These are phyloP conservation scores for Canariomyces notabilis DNA, from an alignment of 2,329 filamentous ascomycete species.

Conservation along the genomic window DNA sequence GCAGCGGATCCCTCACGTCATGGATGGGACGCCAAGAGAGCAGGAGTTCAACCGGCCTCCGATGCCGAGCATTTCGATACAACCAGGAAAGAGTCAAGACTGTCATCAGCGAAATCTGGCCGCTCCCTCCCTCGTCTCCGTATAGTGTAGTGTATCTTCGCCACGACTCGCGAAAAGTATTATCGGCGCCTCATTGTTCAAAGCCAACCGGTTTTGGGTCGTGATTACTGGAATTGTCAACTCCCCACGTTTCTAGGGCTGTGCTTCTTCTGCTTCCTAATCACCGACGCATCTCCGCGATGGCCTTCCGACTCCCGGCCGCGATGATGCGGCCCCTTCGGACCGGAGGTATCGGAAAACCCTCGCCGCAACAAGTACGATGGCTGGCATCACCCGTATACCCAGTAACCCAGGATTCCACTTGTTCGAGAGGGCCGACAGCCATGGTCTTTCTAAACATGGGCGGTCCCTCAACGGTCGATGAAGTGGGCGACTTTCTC, in stretches of 20 bases:
- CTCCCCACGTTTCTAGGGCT: not conserved
- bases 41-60: slow-evolving; percentile 7
- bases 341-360: slow-evolving; percentile 28
- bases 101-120: too few relatives aligned
- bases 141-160: too few relatives aligned
- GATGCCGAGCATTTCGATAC: slow-evolving; percentile 1
- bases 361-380: slow-evolving; percentile 35
- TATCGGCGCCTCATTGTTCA: too few relatives aligned
- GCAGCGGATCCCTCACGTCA: slow-evolving; percentile 10
- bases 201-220: too few relatives aligned
- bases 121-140: too few relatives aligned
- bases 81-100: not conserved
- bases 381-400: slow-evolving; percentile 57
- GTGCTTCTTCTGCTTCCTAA: not conserved
- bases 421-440: slow-evolving; percentile 70
- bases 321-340: slow-evolving; percentile 20
- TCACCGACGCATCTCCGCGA: slow-evolving; percentile 19
- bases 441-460: slow-evolving; percentile 99
- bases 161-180: too few relatives aligned
- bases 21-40: slow-evolving; percentile 11
- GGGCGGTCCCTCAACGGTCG: slow-evolving; percentile 85
- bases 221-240: too few relatives aligned
- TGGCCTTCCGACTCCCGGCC: slow-evolving; percentile 39
- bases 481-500: slow-evolving; percentile 85
- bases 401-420: slow-evolving; percentile 73